Conservation (phyloP, 345 rosid species). For the Eucalyptus guilfoylei region DNA sequence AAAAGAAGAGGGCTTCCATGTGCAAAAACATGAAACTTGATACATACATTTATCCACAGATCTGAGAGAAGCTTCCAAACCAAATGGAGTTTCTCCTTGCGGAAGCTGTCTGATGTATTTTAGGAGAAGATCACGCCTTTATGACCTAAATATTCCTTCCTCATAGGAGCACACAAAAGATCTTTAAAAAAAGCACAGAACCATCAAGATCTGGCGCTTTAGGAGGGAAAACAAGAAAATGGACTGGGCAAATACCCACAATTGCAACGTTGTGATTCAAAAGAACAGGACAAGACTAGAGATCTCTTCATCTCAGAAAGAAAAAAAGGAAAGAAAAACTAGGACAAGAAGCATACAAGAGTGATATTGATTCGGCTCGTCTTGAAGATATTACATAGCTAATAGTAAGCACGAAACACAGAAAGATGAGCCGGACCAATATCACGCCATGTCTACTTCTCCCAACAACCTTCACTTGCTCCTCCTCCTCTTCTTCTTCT, state of each 20-base stretch:
- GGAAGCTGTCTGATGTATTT: background rate
- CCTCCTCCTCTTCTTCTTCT: background rate
- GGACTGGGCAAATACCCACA: background rate
- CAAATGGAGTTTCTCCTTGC: background rate
- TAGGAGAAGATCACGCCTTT: background rate
- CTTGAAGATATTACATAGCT: background rate
- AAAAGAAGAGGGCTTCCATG: background rate
- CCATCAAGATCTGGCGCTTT: background rate
- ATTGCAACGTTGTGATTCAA: background rate
- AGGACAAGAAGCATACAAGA: slow-evolving; percentile 15
- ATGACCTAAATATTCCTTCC: background rate
- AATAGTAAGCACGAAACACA: background rate
- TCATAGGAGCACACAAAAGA: background rate
- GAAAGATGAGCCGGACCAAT: slow-evolving; percentile 26
- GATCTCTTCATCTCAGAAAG: background rate
- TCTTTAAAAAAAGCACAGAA: background rate
- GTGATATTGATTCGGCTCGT: slow-evolving; percentile 43
- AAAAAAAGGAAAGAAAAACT: background rate
- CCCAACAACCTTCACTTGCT: background rate
- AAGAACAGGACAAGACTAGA: background rate
- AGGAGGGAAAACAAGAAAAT: background rate
- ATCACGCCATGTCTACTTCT: slow-evolving; percentile 27
- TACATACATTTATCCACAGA: background rate
- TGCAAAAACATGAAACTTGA: background rate
- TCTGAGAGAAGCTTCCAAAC: background rate